These are phyloP conservation scores for Dioscorea cayenensis DNA, from an alignment of 116 monocot genomes.

Conservation along the genomic window DNA sequence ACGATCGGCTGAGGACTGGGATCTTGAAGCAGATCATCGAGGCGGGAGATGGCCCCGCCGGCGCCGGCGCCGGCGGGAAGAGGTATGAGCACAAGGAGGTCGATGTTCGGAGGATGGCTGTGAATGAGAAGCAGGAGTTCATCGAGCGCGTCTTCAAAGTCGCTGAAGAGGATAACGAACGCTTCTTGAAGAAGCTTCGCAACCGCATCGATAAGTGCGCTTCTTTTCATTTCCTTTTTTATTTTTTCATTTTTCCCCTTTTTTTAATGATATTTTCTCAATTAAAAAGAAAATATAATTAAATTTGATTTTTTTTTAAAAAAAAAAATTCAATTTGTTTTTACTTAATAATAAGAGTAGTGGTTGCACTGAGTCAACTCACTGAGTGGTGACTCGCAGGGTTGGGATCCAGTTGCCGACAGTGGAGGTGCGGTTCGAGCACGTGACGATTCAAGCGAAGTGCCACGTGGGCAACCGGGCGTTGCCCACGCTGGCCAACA, in stretches of 20 bases:
- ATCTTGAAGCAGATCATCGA: constrained; percentile 28
- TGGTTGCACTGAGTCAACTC: background rate
- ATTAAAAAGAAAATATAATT: no score
- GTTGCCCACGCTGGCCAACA: constrained; percentile 42
- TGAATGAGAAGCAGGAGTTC: constrained; percentile 54
- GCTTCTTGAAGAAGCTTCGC: constrained; percentile 57
- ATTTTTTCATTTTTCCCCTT: no score
- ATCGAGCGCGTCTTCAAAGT: constrained; percentile 59
- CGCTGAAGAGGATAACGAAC: constrained; percentile 70
- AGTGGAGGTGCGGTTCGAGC: constrained; percentile 50
- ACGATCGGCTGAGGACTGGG: constrained; percentile 51
- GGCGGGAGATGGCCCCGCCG: constrained; percentile 3
- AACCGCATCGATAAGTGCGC: constrained; percentile 63
- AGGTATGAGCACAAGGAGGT: constrained; percentile 35
- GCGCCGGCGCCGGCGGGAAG: constrained; percentile 9
- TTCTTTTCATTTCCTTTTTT: background rate
- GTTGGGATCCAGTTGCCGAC: constrained; percentile 35
- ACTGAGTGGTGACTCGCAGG: background rate
- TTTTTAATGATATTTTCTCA: no score
- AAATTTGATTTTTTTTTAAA: no score
- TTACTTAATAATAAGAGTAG: no score
- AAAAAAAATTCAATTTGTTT: background rate
- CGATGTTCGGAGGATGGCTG: constrained; percentile 48
- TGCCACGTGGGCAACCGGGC: constrained; percentile 43
- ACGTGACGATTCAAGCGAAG: constrained; percentile 27